Conservation (phyloP, 2,329 filamentous ascomycete species). For the Achaetomium macrosporum region DNA sequence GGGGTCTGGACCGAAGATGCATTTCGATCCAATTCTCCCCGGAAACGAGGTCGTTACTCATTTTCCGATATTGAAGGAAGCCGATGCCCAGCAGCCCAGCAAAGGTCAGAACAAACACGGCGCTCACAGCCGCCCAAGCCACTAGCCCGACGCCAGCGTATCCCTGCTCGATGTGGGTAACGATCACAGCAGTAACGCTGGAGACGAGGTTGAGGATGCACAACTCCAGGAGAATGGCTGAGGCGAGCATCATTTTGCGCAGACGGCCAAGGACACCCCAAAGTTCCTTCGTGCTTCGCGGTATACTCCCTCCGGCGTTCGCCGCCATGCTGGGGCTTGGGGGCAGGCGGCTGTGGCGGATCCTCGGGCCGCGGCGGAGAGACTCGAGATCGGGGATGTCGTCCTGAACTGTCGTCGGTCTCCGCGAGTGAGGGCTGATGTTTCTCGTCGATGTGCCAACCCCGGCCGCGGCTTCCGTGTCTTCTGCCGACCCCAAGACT, state of each 20-base stretch:
- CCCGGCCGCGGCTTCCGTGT: constrained; percentile 29
- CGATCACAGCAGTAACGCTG: constrained; percentile 15
- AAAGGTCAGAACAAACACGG: constrained; percentile 9
- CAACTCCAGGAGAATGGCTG: constrained; percentile 8
- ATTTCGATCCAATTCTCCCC: constrained; percentile 20
- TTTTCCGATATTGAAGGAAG: constrained; percentile 9
- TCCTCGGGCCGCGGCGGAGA: constrained; percentile 17
- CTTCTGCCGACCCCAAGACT: not conserved
- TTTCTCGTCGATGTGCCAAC: not conserved
- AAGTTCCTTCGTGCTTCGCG: constrained; percentile 5
- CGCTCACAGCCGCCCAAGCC: constrained; percentile 13
- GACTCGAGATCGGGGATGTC: constrained; percentile 32
- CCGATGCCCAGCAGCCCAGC: constrained; percentile 1
- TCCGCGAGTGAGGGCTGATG: not conserved
- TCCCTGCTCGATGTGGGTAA: not conserved
- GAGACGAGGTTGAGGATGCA: constrained; percentile 13
- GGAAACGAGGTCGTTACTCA: constrained; percentile 2
- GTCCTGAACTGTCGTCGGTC: not conserved
- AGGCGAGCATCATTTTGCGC: constrained; percentile 6
- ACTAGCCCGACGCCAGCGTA: constrained; percentile 1
- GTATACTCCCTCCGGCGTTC: constrained; percentile 7
- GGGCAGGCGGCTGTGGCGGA: constrained; percentile 25
- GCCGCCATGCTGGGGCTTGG: constrained; percentile 34
- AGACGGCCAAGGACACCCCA: constrained; percentile 12
- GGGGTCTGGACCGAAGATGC: constrained; percentile 12